phyloP scores from a whole-genome alignment of 805 yeast genomes.

The Zygotorulaspora chibaensis region DNA sequence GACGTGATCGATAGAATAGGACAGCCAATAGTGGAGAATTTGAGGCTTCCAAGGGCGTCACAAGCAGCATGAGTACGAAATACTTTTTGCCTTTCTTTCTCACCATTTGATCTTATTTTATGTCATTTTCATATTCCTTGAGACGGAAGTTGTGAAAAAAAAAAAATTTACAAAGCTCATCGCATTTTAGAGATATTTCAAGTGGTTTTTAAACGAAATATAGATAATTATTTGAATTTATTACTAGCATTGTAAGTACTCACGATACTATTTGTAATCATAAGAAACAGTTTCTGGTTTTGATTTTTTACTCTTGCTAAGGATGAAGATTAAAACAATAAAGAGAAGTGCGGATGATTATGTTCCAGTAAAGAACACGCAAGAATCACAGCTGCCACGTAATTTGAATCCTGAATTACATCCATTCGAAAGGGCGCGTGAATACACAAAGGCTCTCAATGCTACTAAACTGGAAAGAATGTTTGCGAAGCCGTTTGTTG shows the following conservation, averaged over 20 bases:
- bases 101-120: slow-evolving; percentile 1
- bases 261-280: no score
- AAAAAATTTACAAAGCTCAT: slow-evolving; percentile 12
- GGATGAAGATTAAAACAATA: slow-evolving; percentile 78
- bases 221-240: no score
- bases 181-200: slow-evolving; percentile 6
- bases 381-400: slow-evolving; percentile 80
- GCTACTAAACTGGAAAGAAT: slow-evolving; percentile 94
- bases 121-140: slow-evolving; percentile 1
- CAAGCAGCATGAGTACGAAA: background rate
- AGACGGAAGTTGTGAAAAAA: slow-evolving; percentile 2
- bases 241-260: no score
- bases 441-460: slow-evolving; percentile 87
- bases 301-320: background rate
- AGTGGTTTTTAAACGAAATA: background rate
- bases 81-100: background rate
- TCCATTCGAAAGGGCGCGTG: slow-evolving; percentile 96
- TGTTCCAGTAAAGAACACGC: slow-evolving; percentile 87
- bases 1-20: slow-evolving; percentile 69
- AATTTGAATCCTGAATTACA: slow-evolving; percentile 91
- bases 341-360: slow-evolving; percentile 87
- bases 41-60: slow-evolving; percentile 20
- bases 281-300: no score
- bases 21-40: slow-evolving; percentile 37
- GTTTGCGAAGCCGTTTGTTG: slow-evolving; percentile 97